Percentiles rank a stretch among this genome's conserved stretches.
phyloP scores from a whole-genome alignment of 1,284 basidiomycete genomes.

The Golubevia pallescens region DNA sequence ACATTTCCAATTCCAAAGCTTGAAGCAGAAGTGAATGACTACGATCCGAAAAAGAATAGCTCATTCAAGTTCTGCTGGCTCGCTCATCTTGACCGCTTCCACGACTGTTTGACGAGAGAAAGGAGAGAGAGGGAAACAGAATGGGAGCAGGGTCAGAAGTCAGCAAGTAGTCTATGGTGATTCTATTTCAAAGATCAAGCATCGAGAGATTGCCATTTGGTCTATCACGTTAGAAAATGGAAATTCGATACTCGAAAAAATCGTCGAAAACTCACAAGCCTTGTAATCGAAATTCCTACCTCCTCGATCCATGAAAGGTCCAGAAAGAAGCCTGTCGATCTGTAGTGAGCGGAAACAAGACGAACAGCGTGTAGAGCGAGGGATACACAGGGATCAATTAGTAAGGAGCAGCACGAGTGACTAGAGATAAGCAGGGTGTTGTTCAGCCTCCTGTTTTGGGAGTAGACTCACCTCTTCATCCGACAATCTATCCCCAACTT shows the following conservation, averaged over 20 bases:
- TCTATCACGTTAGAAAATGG: too few species aligned
- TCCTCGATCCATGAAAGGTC: slow-evolving; percentile 49
- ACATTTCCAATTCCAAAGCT: too few species aligned
- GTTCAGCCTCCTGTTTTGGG: neutral
- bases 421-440: neutral
- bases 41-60: too few species aligned
- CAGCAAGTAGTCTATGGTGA: neutral
- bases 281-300: slow-evolving; percentile 58
- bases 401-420: neutral
- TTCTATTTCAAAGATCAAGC: too few species aligned
- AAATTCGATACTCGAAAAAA: too few species aligned
- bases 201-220: too few species aligned
- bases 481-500: slow-evolving; percentile 51
- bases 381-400: neutral
- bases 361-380: neutral
- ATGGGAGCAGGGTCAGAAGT: too few species aligned
- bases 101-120: slow-evolving; percentile 20
- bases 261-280: slow-evolving; percentile 31
- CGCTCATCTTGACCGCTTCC: slow-evolving; percentile 56
- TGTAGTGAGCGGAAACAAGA: slow-evolving; percentile 11
- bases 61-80: slow-evolving; percentile 48
- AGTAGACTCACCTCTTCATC: slow-evolving; percentile 31
- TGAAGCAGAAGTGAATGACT: too few species aligned
- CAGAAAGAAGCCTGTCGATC: slow-evolving; percentile 40
- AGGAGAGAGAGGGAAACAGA: neutral